Base-by-base conservation (phyloP, 148 eudicot species). In the Suaeda aralocaspica region DNA sequence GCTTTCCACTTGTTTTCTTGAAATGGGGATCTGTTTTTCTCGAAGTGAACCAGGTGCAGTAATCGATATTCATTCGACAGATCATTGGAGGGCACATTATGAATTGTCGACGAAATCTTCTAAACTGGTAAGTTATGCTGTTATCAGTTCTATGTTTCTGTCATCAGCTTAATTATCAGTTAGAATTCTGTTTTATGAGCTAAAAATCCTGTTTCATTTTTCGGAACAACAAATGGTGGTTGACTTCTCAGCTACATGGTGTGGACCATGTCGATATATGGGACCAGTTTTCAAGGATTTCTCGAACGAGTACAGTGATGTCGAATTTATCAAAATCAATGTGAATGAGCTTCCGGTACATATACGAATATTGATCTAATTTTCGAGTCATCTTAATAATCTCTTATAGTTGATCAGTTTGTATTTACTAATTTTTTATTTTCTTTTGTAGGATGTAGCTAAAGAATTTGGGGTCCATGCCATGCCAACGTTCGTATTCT, bases 201-300 rank as follows among this genome's bases (percentile, higher is more conserved):
- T n/a, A 36, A 22, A 62, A 62, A n/a, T 39, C 14, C 13, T 0
- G 41, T 42, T 25, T 64, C 2, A 15, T 25, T 46, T 8, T 72
- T 22, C 4, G 48, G 24, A 26, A 3, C 0, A n/a, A 18, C 28
- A 76, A 74, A 63, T 76, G 74, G 70, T 76, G 49, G 63, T 90
- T 13, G 88, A 87, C 64, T 90, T 93, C 89, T 83, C 90, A 30
- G 98, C 98, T 49, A 70, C 89, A 29, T 93, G 98, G 96, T 93
- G 98, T 64, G 85, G 84, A 59, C 98, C 96, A 19, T 93, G 96
- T 52, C 80, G 80, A 51, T 64, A 25, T 66, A 91, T 94, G 83
- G 89, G 84, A 42, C 91, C 92, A 3, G 61, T 80, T 29, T 49
- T 91, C 74, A 61, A 84, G 3, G 96, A 85, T 16, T 79, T 87